Percentiles rank a stretch among this genome's conserved stretches.
These are phyloP conservation scores for Cystobasidium slooffiae DNA, from an alignment of 1,284 basidiomycete genomes.

Conservation along the genomic window DNA sequence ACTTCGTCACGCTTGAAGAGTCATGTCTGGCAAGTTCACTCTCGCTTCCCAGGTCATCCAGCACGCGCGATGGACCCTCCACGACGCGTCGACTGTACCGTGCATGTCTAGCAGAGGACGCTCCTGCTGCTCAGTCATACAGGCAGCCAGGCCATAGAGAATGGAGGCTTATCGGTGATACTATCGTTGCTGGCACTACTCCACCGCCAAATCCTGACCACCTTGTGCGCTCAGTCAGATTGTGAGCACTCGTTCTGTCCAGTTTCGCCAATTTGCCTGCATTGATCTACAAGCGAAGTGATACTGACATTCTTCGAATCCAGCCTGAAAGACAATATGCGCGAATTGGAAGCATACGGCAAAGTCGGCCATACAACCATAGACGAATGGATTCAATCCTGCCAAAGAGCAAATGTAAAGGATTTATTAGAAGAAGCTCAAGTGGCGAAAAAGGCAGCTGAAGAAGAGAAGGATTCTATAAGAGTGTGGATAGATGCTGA, in stretches of 20 bases:
- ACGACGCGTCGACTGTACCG: constrained; percentile 36
- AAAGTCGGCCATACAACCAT: constrained; percentile 23
- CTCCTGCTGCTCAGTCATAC: constrained; percentile 16
- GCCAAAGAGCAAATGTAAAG: background rate
- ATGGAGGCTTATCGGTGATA: constrained; percentile 18
- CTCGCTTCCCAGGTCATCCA: constrained; percentile 31
- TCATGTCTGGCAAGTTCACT: constrained; percentile 24
- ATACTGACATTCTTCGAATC: background rate
- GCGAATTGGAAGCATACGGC: constrained; percentile 23
- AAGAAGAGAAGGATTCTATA: constrained; percentile 20
- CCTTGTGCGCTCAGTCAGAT: constrained; percentile 34
- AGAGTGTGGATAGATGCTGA: constrained; percentile 39
- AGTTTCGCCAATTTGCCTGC: no score
- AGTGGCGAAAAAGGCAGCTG: background rate
- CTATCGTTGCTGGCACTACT: constrained; percentile 15
- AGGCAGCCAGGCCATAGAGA: constrained; percentile 30
- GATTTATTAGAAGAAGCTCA: constrained; percentile 16
- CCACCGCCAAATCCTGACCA: constrained; percentile 32
- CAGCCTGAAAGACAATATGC: constrained; percentile 32
- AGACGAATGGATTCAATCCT: constrained; percentile 7
- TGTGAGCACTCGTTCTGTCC: constrained; percentile 5
- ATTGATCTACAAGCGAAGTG: background rate
- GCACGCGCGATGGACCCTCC: constrained; percentile 35
- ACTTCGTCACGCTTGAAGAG: background rate
- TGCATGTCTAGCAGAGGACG: constrained; percentile 32